Evolutionary conservation across 768 basidiomycete species (phyloP).

Genomic region (Russula ochroleuca): DNA sequence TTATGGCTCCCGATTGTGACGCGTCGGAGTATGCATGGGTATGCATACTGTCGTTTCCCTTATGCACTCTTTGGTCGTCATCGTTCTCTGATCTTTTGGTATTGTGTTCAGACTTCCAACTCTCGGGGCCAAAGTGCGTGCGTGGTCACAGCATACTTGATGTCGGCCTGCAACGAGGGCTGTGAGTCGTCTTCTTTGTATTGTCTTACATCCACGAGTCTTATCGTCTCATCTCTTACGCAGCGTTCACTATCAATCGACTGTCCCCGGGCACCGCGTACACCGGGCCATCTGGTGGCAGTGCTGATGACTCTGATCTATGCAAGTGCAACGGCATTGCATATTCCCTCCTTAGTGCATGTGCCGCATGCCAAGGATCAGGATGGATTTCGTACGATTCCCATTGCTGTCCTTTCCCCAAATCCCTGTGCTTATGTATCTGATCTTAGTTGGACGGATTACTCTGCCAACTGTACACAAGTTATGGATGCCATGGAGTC

Average conservation of each 20-base stretch:
- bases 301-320: background rate
- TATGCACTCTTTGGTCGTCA: too few species aligned
- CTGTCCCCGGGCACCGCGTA: background rate
- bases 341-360: constrained; percentile 17
- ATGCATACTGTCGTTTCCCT: too few species aligned
- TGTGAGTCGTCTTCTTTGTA: constrained; percentile 10
- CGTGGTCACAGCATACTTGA: constrained; percentile 3
- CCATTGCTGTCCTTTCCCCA: background rate
- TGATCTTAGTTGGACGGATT: background rate
- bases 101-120: too few species aligned
- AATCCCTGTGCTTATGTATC: background rate
- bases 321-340: constrained; percentile 14
- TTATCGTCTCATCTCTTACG: background rate
- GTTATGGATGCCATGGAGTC: background rate
- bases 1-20: too few species aligned
- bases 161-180: constrained; percentile 10
- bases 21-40: too few species aligned
- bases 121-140: constrained; percentile 11
- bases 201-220: too few species aligned
- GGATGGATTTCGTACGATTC: constrained; percentile 1
- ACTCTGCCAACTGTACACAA: background rate
- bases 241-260: constrained; percentile 2
- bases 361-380: too few species aligned
- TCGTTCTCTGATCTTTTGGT: too few species aligned
- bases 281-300: background rate